phyloP scores from a whole-genome alignment of 371 early-diverging fungal genomes.

The Choanephora cucurbitarum region DNA sequence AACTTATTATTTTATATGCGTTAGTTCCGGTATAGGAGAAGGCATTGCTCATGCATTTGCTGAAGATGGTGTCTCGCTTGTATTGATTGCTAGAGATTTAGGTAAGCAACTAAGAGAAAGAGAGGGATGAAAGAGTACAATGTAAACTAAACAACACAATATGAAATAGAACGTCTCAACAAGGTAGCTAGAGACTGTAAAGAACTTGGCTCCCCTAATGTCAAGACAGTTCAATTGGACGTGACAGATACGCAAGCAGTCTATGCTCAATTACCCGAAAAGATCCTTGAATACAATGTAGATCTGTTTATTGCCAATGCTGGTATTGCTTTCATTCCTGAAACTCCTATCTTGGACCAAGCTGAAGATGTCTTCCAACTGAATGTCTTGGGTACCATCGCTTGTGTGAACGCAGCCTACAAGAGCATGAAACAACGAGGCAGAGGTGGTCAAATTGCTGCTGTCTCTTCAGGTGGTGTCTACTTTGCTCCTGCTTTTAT shows the following conservation, averaged over 20 bases:
- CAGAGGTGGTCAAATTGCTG: constrained; percentile 24
- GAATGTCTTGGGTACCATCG: constrained; percentile 18
- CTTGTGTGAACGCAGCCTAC: constrained; percentile 21
- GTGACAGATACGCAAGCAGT: constrained; percentile 18
- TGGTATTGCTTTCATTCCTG: constrained; percentile 11
- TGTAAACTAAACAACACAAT: background rate
- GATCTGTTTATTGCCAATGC: constrained; percentile 31
- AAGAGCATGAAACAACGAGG: constrained; percentile 22
- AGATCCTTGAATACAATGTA: constrained; percentile 12
- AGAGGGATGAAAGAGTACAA: background rate
- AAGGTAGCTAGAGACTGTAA: constrained; percentile 20
- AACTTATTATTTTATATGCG: background rate
- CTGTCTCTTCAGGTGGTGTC: constrained; percentile 17
- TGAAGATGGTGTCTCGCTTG: constrained; percentile 16
- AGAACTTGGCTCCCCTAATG: constrained; percentile 23
- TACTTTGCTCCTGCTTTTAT: constrained; percentile 15
- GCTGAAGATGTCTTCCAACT: constrained; percentile 16
- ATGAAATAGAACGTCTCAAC: constrained; percentile 20
- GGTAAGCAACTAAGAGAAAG: constrained; percentile 7
- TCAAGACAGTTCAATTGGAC: constrained; percentile 25
- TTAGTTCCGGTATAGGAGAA: constrained; percentile 27
- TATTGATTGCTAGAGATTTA: constrained; percentile 21
- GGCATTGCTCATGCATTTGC: constrained; percentile 20
- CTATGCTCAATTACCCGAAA: constrained; percentile 15
- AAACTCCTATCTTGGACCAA: constrained; percentile 15